phyloP scores from a whole-genome alignment of 225 moss, liverwort and hornwort genomes.

The Physcomitrellopsis africana region DNA sequence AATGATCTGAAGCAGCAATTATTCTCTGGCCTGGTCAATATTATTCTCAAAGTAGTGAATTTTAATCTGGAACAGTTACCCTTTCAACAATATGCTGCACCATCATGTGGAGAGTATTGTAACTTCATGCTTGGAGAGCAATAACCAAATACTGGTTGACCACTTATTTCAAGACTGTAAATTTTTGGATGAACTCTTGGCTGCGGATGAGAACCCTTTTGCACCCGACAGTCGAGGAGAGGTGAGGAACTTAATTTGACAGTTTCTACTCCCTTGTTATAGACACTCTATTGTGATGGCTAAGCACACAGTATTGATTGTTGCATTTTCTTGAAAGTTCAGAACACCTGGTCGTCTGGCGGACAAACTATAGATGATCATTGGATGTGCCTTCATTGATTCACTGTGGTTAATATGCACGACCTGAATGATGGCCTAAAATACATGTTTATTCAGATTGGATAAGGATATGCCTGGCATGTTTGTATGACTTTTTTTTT shows the following conservation, averaged over 20 bases:
- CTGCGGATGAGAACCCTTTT: constrained; percentile 84
- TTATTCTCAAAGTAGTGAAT: neutral
- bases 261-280: neutral
- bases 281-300: neutral
- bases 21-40: neutral
- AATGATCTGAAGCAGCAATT: neutral
- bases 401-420: neutral
- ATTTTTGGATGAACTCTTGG: constrained; percentile 74
- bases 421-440: too few species aligned
- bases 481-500: constrained; percentile 2
- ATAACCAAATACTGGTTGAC: constrained; percentile 72
- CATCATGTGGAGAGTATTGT: constrained; percentile 97
- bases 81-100: constrained; percentile 99
- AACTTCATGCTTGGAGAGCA: constrained; percentile 93
- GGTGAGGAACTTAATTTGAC: constrained; percentile 39
- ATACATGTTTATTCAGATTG: neutral
- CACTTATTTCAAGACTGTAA: constrained; percentile 90
- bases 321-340: neutral
- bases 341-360: constrained; percentile 7
- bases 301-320: neutral
- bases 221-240: constrained; percentile 71
- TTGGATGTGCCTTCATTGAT: too few species aligned
- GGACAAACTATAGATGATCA: neutral
- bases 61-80: constrained; percentile 64
- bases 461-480: neutral